Conservation (phyloP, 1,139 yeast species). For the Saccharomyces hybrid region DNA sequence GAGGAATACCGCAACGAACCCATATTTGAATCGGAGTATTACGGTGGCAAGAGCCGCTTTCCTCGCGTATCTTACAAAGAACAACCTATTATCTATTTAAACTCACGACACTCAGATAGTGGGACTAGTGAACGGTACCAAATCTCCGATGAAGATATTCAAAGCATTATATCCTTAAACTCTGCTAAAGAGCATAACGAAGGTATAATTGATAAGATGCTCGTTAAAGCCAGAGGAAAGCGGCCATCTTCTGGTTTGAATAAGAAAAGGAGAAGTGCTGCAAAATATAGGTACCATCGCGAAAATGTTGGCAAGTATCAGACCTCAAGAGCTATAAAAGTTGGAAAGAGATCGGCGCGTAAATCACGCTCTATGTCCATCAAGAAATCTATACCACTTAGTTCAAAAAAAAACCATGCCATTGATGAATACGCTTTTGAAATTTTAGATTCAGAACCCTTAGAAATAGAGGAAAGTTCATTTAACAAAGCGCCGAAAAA, state of each 20-base stretch:
- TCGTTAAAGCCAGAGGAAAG: not conserved
- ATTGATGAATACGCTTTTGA: not conserved
- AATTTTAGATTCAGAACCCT: not conserved
- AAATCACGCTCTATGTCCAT: not conserved
- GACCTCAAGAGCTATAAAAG: not conserved
- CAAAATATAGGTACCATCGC: not conserved
- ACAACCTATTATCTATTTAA: not conserved
- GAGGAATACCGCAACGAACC: conserved; percentile 2
- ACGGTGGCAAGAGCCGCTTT: not conserved
- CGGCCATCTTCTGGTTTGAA: not conserved
- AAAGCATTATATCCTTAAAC: not conserved
- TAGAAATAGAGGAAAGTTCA: not conserved
- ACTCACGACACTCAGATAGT: not conserved
- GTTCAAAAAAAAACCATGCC: not conserved
- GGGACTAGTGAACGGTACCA: not conserved
- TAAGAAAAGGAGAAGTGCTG: not conserved
- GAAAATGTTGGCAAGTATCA: not conserved
- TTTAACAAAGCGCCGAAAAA: not conserved
- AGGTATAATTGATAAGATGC: not conserved
- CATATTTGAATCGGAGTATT: not conserved
- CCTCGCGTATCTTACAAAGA: not conserved
- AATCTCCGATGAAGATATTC: not conserved
- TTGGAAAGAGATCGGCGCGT: not conserved
- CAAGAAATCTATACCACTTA: not conserved
- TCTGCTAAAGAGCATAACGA: not conserved